phyloP scores from a whole-genome alignment of 768 basidiomycete species.

The Boletus tylopilopsis region DNA sequence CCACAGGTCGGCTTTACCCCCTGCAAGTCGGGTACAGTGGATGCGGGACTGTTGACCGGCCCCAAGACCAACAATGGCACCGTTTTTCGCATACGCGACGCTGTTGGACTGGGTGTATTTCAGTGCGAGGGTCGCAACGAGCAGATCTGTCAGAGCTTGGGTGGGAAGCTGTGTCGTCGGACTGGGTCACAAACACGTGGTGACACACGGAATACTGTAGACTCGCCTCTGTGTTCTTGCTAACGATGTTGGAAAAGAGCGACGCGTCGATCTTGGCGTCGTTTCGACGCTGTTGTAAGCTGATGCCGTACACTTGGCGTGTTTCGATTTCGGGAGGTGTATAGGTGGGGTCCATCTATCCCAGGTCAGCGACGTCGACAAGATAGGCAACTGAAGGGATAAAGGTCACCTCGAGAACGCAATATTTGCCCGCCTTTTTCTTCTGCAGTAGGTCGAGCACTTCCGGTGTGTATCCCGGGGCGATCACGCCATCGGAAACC shows the following conservation, averaged over 20 bases:
- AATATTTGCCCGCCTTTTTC: constrained; percentile 99
- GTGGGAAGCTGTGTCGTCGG: constrained; percentile 55
- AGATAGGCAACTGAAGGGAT: background rate
- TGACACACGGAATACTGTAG: background rate
- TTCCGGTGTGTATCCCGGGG: constrained; percentile 85
- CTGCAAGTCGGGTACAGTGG: constrained; percentile 97
- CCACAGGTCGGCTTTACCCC: constrained; percentile 98
- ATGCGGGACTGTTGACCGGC: constrained; percentile 99
- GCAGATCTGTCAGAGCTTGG: constrained; percentile 81
- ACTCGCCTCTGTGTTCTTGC: constrained; percentile 78
- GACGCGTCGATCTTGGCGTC: constrained; percentile 78
- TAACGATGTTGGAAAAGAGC: constrained; percentile 87
- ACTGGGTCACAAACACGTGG: background rate
- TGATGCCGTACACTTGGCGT: constrained; percentile 92
- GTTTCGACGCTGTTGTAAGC: constrained; percentile 87
- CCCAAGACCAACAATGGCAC: constrained; percentile 91
- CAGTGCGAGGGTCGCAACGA: constrained; percentile 92
- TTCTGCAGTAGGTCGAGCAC: constrained; percentile 88
- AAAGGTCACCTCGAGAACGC: constrained; percentile 79
- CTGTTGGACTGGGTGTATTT: constrained; percentile 99
- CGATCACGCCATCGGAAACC: constrained; percentile 97
- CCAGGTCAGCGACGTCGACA: constrained; percentile 7
- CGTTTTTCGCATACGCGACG: constrained; percentile 90
- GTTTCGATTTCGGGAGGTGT: constrained; percentile 80
- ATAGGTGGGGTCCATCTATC: constrained; percentile 85